These are phyloP conservation scores for Fagopyrum tataricum DNA, from an alignment of 148 eudicot species.

Conservation along the genomic window DNA sequence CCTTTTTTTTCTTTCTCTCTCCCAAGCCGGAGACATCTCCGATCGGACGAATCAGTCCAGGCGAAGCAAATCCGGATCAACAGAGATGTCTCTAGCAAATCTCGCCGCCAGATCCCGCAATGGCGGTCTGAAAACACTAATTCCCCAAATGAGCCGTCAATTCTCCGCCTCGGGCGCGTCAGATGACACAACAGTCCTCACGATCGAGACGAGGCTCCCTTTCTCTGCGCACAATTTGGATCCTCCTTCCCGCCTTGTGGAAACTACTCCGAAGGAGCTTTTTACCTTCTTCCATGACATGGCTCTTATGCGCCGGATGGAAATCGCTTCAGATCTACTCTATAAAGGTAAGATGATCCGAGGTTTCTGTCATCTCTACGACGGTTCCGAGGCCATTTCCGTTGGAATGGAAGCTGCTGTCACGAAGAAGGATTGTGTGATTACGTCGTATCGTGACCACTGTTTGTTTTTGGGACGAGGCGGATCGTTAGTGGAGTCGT, in stretches of 20 bases:
- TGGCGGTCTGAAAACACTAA: conserved; percentile 21
- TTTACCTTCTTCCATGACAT: conserved; percentile 60
- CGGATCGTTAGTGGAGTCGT: conserved; percentile 43
- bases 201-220: conserved; percentile 64
- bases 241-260: conserved; percentile 56
- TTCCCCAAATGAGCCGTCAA: conserved; percentile 24
- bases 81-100: conserved; percentile 33
- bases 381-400: conserved; percentile 86
- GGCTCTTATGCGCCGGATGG: conserved; percentile 81
- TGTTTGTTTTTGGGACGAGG: conserved; percentile 72
- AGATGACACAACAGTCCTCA: conserved; percentile 38
- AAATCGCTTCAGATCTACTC: conserved; percentile 85
- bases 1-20: neutral
- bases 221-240: conserved; percentile 67
- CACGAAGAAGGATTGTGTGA: conserved; percentile 52
- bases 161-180: conserved; percentile 28
- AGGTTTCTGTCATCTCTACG: conserved; percentile 88
- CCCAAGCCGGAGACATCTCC: neutral
- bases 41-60: neutral
- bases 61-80: neutral
- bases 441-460: conserved; percentile 84
- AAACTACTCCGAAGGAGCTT: conserved; percentile 53
- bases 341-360: conserved; percentile 81
- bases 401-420: conserved; percentile 91
- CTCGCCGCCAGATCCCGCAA: conserved; percentile 19